Evolutionary conservation across 2,329 filamentous ascomycete species (phyloP), one percentile per base, ranked within the genome.

Genomic region (Penicillium nordicum): DNA sequence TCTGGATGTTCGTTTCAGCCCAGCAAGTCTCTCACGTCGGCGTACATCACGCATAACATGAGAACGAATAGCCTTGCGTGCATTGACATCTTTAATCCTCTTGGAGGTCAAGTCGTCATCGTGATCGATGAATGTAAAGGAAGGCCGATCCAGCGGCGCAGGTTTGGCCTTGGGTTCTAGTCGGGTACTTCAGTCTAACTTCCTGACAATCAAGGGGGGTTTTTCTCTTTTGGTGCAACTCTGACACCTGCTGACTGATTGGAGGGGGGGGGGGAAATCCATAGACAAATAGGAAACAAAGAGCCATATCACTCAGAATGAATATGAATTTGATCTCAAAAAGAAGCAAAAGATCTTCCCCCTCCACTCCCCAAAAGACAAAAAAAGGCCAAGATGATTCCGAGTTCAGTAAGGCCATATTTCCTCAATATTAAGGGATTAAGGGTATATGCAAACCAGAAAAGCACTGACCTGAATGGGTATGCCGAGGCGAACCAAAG

Each of bases 41-140:
- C 74, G 74, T 16, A 76, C 74, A 60, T 75, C 69, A 40, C 74
- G 72, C 74, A 76, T 76, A 18, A 76, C 74, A 70, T 76, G 74
- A 14, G 74, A 76, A 16, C 74, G 71, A 45, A 76, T 76, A 12
- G 69, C 69, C 60, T 74, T 74, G 42, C 73, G 69, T 30, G 74
- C 72, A 58, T 72, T 69, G 50, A 65, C 66, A 64, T 76, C 69
- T 56, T 68, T 73, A 60, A 75, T 76, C 45, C 69, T 62, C 53
- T 74, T 74, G 29, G 70, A 72, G 25, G 67, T 65, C 57, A 75
- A 57, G 52, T 75, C 72, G 57, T 76, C 70, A 57, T 74, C 69
- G 52, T 76, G 73, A 57, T 74, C 72, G 56, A 76, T 76, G 57
- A 76, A 76, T 23, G 74, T 76, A 44, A 73, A 76, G 6, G 67